Base-by-base conservation (phyloP, 306 rosid species). In the Potentilla sterilis region DNA sequence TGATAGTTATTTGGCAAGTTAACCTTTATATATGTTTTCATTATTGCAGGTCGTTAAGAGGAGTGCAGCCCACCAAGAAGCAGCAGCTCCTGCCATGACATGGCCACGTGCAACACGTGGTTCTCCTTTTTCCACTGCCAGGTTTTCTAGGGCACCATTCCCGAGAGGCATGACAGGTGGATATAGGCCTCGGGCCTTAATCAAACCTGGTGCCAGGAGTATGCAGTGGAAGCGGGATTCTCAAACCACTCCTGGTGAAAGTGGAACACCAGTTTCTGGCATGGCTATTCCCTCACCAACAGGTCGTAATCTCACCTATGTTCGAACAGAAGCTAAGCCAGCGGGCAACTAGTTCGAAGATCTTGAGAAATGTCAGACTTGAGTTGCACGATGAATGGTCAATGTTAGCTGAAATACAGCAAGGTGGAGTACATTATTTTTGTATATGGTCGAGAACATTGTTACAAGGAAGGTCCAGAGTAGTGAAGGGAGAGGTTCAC, bases 221-320 rank as follows among this genome's bases (percentile, higher is more conserved):
- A 21, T 90, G 88, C 98, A 92, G 67, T 95, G 99, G 97, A 95
- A 90, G 89, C 86, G 99, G 42, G 97, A 89, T 75, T 79, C 89
- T 57, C 96, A 81, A 88, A 82, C 85, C 42, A 75, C 72, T 67
- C 69, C 73, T 14, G 74, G 89, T 32, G 97, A 85, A 62, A 79
- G 73, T 66, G 86, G 85, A 65, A 73, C 88, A 43, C 81, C 88
- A 32, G 72, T 67, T 55, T 79, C 78, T 67, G 75, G 82, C 15
- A 77, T 78, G 52, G 65, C 69, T 70, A 16, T 67, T 71, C 77
- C 83, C 15, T 76, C 75, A 3, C 83, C 94, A 41, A 79, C 79
- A 55, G 16, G 88, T 59, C 96, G 97, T 2, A 87, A 96, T 70
- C 90, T 92, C 79, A 95, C 93, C 80, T 95, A 92, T 68, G 83